Conservation (phyloP, 176 grass and related monocot genomes). For the Secale cereale region DNA sequence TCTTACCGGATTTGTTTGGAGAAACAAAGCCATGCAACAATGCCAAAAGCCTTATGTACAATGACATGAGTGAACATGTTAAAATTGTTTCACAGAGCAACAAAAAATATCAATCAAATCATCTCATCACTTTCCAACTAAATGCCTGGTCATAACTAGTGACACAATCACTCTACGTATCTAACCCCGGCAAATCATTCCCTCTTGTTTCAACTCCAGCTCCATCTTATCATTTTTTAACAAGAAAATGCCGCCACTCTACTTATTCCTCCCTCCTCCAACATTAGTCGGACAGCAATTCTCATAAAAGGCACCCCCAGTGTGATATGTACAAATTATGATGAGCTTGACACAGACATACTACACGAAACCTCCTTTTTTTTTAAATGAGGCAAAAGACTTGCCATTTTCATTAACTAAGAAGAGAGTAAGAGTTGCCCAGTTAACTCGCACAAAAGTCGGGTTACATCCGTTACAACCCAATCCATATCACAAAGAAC, state of each 20-base stretch:
- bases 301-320: not conserved
- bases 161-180: not conserved
- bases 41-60: not conserved
- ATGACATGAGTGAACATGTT: not conserved
- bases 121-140: not conserved
- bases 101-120: not conserved
- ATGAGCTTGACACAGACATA: not conserved
- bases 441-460: too few species aligned
- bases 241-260: conserved; percentile 1
- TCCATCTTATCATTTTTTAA: not conserved
- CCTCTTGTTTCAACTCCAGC: not conserved
- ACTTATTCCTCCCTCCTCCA: conserved; percentile 5
- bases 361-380: too few species aligned
- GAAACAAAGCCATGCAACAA: not conserved
- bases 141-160: not conserved
- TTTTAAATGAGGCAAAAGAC: too few species aligned
- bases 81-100: not conserved
- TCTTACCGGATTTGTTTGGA: not conserved
- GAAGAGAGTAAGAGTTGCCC: too few species aligned
- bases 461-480: too few species aligned
- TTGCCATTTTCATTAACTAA: too few species aligned
- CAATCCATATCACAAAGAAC: too few species aligned
- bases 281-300: not conserved
- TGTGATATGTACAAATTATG: not conserved
- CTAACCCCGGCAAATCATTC: not conserved